phyloP scores from a whole-genome alignment of 768 basidiomycete species.

The Austroboletus eburneus region DNA sequence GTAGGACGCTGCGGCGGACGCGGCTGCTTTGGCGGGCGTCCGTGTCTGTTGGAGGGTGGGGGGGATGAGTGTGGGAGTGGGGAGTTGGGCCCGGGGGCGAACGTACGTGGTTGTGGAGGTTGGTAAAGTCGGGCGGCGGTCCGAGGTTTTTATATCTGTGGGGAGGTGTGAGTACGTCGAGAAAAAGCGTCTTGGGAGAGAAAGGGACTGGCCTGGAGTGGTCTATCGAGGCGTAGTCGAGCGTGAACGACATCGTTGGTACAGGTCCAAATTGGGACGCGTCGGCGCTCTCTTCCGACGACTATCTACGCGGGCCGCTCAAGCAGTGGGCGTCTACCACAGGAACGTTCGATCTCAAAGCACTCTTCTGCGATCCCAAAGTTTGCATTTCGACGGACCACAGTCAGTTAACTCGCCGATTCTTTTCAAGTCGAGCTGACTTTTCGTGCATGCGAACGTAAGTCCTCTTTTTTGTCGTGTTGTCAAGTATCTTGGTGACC shows the following conservation, averaged over 20 bases:
- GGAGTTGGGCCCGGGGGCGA: constrained; percentile 1
- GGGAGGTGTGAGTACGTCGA: not conserved
- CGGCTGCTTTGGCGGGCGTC: constrained; percentile 33
- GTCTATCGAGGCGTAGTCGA: constrained; percentile 31
- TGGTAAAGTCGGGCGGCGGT: constrained; percentile 66
- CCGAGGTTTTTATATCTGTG: constrained; percentile 60
- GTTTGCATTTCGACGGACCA: too few relatives aligned
- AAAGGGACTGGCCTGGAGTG: constrained; percentile 24
- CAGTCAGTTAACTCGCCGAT: too few relatives aligned
- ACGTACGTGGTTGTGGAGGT: constrained; percentile 32
- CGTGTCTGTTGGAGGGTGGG: constrained; percentile 37
- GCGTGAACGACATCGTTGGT: constrained; percentile 20
- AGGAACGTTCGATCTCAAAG: too few relatives aligned
- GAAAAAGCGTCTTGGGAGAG: not conserved
- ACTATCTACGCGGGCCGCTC: too few relatives aligned
- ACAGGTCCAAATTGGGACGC: too few relatives aligned
- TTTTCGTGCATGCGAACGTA: too few relatives aligned
- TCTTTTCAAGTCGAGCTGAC: too few relatives aligned
- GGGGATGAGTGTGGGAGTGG: not conserved
- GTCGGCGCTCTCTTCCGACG: too few relatives aligned
- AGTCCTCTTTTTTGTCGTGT: too few relatives aligned
- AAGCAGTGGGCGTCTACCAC: too few relatives aligned
- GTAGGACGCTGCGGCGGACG: constrained; percentile 44
- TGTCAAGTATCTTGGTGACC: too few relatives aligned
- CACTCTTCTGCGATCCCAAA: too few relatives aligned